Conservation (phyloP, 2,329 filamentous ascomycete species). For the Harringtonia aguacate region DNA sequence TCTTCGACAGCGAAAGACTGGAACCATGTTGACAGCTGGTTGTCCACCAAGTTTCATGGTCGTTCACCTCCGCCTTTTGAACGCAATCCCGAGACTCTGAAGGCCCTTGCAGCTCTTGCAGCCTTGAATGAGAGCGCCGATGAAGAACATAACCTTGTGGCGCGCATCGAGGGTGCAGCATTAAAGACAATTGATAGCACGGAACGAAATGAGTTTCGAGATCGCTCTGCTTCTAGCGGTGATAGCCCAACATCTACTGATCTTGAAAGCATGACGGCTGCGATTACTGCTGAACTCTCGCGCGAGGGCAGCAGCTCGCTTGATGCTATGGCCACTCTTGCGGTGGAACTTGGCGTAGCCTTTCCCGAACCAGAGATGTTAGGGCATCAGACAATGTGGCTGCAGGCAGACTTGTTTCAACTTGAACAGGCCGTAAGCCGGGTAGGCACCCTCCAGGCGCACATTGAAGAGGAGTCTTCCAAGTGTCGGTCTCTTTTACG, state of each 20-base stretch:
- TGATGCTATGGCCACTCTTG: slow-evolving; percentile 43
- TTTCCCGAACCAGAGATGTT: slow-evolving; percentile 37
- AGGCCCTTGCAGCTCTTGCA: slow-evolving; percentile 62
- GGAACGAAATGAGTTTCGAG: too few species aligned
- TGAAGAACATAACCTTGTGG: slow-evolving; percentile 51
- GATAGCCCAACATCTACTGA: slow-evolving; percentile 10
- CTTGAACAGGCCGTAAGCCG: slow-evolving; percentile 45
- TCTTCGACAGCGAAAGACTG: slow-evolving; percentile 82
- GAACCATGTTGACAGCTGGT: slow-evolving; percentile 79
- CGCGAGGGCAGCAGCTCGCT: slow-evolving; percentile 45
- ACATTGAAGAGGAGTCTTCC: slow-evolving; percentile 41
- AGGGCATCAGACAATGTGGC: slow-evolving; percentile 39
- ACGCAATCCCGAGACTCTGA: slow-evolving; percentile 70
- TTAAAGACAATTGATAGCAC: slow-evolving; percentile 42
- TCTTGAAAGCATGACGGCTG: slow-evolving; percentile 34
- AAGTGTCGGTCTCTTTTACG: slow-evolving; percentile 26
- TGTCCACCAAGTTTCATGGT: slow-evolving; percentile 57
- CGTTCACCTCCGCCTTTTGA: slow-evolving; percentile 64
- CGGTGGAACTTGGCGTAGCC: slow-evolving; percentile 37
- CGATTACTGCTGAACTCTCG: slow-evolving; percentile 43
- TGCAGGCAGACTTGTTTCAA: slow-evolving; percentile 43
- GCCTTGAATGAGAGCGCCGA: slow-evolving; percentile 68
- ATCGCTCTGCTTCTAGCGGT: too few species aligned
- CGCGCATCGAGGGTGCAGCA: slow-evolving; percentile 47
- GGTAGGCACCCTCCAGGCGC: slow-evolving; percentile 42